Evolutionary conservation across 495 filamentous ascomycete species (phyloP), one percentile per base, ranked within the genome.

Genomic region (Tricharina praecox): DNA sequence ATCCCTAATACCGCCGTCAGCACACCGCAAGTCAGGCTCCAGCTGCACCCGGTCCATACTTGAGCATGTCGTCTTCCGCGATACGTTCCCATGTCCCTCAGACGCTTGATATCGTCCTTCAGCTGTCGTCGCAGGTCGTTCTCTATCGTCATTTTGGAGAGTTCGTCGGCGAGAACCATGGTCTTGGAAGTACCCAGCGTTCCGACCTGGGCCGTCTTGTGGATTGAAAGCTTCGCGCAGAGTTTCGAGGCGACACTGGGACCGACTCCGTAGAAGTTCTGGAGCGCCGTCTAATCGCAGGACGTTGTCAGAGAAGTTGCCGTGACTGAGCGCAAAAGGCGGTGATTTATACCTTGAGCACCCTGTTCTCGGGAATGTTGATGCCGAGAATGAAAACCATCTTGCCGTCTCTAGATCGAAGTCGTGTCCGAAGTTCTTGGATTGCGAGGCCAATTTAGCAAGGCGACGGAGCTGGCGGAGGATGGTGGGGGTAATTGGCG

Each of bases 31-130:
- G 86, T 86, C 67, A 93, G 63, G 39, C 76, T 73, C 75, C 93
- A 79, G 3, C 23, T 1, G 13, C 34, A n/a, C 20, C 11, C 9
- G 48, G 28, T 45, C 35, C 23, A 32, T 58, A 59, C 56, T 45
- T 52, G 56, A 32, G 86, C 88, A 71, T 97, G 90, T 51, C 92
- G 68, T 62, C 83, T 75, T 45, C 90, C 90, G 30, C 92, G 69
- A 64, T 93, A 93, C 10, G 82, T 76, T 26, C 88, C 88, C 66
- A 93, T 93, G 62, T 94, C 87, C 60, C 80, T 78, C 62, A 97
- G 59, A 26, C 90, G 72, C 57, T 71, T 72, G 54, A 97, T 93
- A 59, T 96, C 83, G 24, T 93, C 85, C 53, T 75, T 65, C 33
- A 93, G 54, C 44, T 82, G 68, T 62, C 78, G 70, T 59, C 76